Conservation (phyloP, 805 yeast genomes). For the Henningerozyma blattae region DNA sequence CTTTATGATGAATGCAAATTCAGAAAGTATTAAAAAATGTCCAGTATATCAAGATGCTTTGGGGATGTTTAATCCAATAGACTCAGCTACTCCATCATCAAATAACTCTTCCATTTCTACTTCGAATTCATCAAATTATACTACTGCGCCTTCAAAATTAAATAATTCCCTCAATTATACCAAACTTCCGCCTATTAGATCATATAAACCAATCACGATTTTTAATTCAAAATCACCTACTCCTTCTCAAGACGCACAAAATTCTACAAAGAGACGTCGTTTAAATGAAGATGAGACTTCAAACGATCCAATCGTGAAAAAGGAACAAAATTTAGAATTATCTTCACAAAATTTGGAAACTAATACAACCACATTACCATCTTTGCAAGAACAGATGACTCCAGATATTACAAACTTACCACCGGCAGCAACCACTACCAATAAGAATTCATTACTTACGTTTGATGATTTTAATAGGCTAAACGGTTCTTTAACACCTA, state of each 20-base stretch:
- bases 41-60: conserved; percentile 28
- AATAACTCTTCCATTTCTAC: neutral
- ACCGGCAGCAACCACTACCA: too few species aligned
- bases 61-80: conserved; percentile 18
- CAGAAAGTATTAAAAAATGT: conserved; percentile 24
- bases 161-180: conserved; percentile 14
- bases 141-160: conserved; percentile 3
- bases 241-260: neutral
- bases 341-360: neutral
- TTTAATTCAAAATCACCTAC: conserved; percentile 2
- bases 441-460: neutral
- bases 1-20: conserved; percentile 20
- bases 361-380: neutral
- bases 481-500: neutral
- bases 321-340: too few species aligned
- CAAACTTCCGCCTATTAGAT: conserved; percentile 21
- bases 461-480: neutral
- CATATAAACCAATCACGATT: conserved; percentile 24
- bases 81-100: conserved; percentile 2
- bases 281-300: neutral
- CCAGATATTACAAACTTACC: neutral
- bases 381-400: neutral
- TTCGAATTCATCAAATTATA: conserved; percentile 1
- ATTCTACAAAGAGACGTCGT: conserved; percentile 12
- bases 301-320: too few species aligned